Conservation (phyloP, 305 asterid species). For the Fraxinus latifolia region DNA sequence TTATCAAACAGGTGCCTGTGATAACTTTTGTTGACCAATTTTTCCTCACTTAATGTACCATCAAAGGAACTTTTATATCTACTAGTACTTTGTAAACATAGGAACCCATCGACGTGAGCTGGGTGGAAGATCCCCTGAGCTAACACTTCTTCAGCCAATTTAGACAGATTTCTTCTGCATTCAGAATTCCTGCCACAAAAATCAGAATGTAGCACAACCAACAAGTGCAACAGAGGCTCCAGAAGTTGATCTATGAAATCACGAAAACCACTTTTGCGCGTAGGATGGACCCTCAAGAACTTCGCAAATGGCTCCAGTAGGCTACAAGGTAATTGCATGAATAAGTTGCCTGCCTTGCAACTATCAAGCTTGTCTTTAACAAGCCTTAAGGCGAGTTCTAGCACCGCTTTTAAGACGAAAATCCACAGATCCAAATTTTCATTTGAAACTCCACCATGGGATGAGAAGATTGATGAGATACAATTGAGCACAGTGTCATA, state of each 20-base stretch:
- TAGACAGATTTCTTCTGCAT: constrained; percentile 38
- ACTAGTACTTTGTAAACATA: constrained; percentile 50
- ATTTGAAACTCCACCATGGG: constrained; percentile 69
- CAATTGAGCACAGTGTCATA: constrained; percentile 55
- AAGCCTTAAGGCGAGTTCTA: constrained; percentile 48
- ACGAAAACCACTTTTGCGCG: constrained; percentile 63
- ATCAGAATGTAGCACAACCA: constrained; percentile 44
- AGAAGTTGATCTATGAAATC: constrained; percentile 76
- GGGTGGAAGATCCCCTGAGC: constrained; percentile 85
- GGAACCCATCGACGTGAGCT: constrained; percentile 74
- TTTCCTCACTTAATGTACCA: constrained; percentile 43
- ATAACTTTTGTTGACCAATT: constrained; percentile 65
- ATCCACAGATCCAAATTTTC: constrained; percentile 75
- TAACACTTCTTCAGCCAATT: constrained; percentile 64
- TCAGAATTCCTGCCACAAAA: constrained; percentile 34
- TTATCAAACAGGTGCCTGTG: constrained; percentile 79
- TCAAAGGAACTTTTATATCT: constrained; percentile 51
- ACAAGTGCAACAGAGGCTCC: constrained; percentile 58
- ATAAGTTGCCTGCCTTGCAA: constrained; percentile 41
- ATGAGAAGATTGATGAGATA: constrained; percentile 55
- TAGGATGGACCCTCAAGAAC: constrained; percentile 75
- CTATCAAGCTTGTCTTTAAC: constrained; percentile 41
- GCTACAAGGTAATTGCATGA: constrained; percentile 46
- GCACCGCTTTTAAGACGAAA: constrained; percentile 42
- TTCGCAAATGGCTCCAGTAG: constrained; percentile 72